Percentiles rank a stretch among this genome's conserved stretches.
phyloP scores from a whole-genome alignment of 306 rosid species.

The Argentina anserina region DNA sequence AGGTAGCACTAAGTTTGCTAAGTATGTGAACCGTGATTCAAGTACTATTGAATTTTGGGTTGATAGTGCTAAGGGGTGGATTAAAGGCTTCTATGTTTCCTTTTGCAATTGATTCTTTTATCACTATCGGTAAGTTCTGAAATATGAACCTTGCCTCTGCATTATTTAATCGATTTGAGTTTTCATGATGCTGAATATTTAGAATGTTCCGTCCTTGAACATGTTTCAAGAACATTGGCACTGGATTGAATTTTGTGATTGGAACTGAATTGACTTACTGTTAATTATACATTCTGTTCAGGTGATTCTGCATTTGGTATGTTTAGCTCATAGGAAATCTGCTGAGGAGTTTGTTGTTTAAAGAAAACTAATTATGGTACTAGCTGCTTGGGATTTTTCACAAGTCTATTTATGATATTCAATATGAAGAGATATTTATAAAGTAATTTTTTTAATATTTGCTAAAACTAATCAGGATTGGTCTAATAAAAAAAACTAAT shows the following conservation, averaged over 20 bases:
- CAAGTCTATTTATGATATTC: neutral
- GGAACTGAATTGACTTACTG: neutral
- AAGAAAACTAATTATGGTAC: neutral
- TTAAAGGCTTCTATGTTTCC: neutral
- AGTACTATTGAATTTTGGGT: neutral
- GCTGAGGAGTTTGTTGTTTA: neutral
- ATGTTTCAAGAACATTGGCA: neutral
- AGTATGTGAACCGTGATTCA: neutral
- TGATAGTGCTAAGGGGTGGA: neutral
- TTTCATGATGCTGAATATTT: neutral
- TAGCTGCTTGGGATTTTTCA: neutral
- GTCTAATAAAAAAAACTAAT: too few relatives aligned
- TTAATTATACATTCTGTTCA: neutral
- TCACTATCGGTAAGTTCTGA: neutral
- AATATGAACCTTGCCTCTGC: neutral
- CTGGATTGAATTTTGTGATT: neutral
- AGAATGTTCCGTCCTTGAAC: neutral
- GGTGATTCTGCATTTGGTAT: neutral
- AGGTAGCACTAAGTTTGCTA: neutral
- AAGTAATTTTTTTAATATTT: too few relatives aligned
- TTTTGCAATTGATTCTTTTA: neutral
- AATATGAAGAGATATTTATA: too few relatives aligned
- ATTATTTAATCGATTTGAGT: neutral
- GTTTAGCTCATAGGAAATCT: neutral
- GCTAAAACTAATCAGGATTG: too few relatives aligned